Percentiles rank a stretch among this genome's conserved stretches.
Conservation (phyloP, 164 flowering plant genomes). For the Pachysandra terminalis region DNA sequence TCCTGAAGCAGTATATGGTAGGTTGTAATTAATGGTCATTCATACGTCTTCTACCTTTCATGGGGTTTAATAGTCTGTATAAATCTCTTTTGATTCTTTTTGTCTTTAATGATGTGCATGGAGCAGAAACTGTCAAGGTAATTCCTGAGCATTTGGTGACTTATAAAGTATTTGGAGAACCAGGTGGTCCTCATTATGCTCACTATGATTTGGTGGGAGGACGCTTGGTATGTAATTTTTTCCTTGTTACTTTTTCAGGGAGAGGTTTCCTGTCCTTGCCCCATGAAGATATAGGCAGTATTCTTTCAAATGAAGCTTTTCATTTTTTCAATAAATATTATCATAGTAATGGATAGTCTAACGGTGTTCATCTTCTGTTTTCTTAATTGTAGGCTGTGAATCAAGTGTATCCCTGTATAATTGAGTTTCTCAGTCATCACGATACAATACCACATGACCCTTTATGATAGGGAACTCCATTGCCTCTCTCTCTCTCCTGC, state of each 20-base stretch:
- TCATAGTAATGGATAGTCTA: neutral
- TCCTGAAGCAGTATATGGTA: conserved; percentile 92
- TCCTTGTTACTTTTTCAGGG: no score
- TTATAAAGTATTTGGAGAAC: conserved; percentile 74
- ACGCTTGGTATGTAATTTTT: conserved; percentile 49
- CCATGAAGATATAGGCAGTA: neutral
- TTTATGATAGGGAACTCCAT: no score
- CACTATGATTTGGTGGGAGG: conserved; percentile 98
- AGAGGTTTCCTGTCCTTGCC: neutral
- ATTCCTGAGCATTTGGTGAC: conserved; percentile 67
- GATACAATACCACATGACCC: conserved; percentile 28
- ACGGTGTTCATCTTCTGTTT: neutral
- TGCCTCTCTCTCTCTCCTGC: no score
- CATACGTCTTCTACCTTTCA: no score
- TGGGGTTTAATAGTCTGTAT: no score
- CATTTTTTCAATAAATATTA: neutral
- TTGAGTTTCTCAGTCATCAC: conserved; percentile 51
- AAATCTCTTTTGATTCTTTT: no score
- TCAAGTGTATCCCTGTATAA: conserved; percentile 74
- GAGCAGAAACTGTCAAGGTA: conserved; percentile 76
- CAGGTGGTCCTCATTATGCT: conserved; percentile 84
- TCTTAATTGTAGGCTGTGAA: conserved; percentile 59
- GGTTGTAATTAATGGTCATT: neutral
- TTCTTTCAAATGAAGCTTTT: no score
- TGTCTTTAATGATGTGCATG: conserved; percentile 9